Percentiles rank a stretch among this genome's conserved stretches.
phyloP scores from a whole-genome alignment of 768 basidiomycete species.

The Lactifluus piperatus region DNA sequence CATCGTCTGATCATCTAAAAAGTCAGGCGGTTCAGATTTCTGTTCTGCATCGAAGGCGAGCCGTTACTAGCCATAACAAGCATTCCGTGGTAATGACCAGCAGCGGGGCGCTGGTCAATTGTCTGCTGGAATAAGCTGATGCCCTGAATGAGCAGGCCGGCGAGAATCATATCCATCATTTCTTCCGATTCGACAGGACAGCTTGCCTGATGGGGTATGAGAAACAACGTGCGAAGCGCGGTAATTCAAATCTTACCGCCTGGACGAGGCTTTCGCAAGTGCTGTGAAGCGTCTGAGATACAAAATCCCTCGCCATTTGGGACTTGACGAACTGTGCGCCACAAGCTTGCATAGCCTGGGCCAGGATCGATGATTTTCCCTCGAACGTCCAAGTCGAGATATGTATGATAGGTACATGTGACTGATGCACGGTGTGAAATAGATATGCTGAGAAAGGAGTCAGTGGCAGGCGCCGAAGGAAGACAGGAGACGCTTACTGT shows the following conservation, averaged over 20 bases:
- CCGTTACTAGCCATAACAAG: constrained; percentile 39
- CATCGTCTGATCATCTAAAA: constrained; percentile 26
- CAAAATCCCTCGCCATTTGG: constrained; percentile 35
- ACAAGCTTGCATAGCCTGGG: constrained; percentile 44
- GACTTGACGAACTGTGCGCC: constrained; percentile 46
- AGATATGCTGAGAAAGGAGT: constrained; percentile 32
- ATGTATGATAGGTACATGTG: constrained; percentile 46
- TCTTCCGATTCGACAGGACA: constrained; percentile 11
- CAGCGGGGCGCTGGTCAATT: constrained; percentile 34
- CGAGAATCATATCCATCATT: constrained; percentile 30
- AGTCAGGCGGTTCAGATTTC: background rate
- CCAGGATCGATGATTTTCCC: constrained; percentile 37
- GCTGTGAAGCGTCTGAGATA: constrained; percentile 33
- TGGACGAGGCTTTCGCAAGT: constrained; percentile 38
- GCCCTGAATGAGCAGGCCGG: constrained; percentile 40
- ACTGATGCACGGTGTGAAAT: constrained; percentile 41
- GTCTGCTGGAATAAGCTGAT: constrained; percentile 42
- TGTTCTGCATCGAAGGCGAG: background rate
- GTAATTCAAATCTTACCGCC: constrained; percentile 36
- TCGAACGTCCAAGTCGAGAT: constrained; percentile 39
- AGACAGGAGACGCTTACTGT: constrained; percentile 31
- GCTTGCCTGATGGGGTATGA: constrained; percentile 11
- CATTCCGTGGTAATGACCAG: constrained; percentile 42
- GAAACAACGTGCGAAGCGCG: background rate
- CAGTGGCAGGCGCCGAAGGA: constrained; percentile 7